phyloP scores from a whole-genome alignment of 2,329 filamentous ascomycete species.

The Penicillium occitanis region DNA sequence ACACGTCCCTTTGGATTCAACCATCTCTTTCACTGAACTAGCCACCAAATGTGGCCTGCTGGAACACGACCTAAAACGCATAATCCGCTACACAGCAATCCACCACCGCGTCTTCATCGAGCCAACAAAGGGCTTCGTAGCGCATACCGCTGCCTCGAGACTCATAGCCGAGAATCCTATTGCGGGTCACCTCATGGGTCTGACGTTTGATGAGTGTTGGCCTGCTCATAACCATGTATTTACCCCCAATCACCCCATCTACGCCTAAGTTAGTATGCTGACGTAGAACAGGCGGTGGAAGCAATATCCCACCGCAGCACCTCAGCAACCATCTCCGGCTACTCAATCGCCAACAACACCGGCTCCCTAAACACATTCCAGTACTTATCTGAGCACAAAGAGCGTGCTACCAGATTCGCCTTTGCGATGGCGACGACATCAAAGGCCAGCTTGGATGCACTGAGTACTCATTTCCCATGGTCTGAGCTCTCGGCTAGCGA shows the following conservation, averaged over 20 bases:
- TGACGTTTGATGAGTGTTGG: slow-evolving; percentile 22
- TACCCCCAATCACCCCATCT: neutral
- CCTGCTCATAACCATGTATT: slow-evolving; percentile 18
- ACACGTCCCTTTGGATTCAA: slow-evolving; percentile 2
- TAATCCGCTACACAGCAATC: slow-evolving; percentile 20
- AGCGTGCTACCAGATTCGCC: slow-evolving; percentile 18
- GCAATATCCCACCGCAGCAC: slow-evolving; percentile 17
- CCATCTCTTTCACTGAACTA: slow-evolving; percentile 16
- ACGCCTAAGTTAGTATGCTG: neutral
- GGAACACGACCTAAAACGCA: slow-evolving; percentile 19
- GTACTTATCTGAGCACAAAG: slow-evolving; percentile 10
- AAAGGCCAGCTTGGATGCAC: slow-evolving; percentile 15
- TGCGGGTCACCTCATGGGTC: slow-evolving; percentile 11
- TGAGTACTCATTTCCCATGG: slow-evolving; percentile 14
- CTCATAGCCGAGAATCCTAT: slow-evolving; percentile 17
- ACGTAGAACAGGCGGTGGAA: slow-evolving; percentile 11
- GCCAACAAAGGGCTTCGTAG: slow-evolving; percentile 19
- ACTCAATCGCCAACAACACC: slow-evolving; percentile 20
- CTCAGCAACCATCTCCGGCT: slow-evolving; percentile 18
- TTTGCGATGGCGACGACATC: slow-evolving; percentile 21
- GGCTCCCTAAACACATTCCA: slow-evolving; percentile 18
- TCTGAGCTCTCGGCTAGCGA: neutral
- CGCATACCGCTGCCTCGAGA: slow-evolving; percentile 21
- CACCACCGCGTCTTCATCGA: slow-evolving; percentile 21
- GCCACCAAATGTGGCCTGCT: slow-evolving; percentile 16